Base-by-base conservation (phyloP, 345 rosid species). In the Brassica carinata region DNA sequence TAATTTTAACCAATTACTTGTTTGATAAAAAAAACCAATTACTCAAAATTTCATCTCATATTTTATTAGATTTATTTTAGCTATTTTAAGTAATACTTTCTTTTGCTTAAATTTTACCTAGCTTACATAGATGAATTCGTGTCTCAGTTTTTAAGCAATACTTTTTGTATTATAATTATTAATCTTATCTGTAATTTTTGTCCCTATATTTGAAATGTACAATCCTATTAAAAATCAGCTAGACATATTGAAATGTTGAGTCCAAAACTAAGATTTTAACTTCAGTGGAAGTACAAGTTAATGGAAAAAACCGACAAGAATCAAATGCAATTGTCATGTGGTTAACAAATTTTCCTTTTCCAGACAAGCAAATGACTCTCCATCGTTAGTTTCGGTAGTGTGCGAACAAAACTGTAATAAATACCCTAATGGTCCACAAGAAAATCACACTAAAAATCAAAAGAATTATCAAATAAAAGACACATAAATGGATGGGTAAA, bases 261-360 rank as follows among this genome's bases (percentile, higher is more conserved):
- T 19, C 26, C 15, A 19, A 19, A 65, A 75, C 29, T 36, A 67
- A 19, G 15, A 11, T 45, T 45, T 64, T 29, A 58, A 19, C 14
- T 58, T 58, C 30, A 27, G 48, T 29, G 19, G 27, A 40, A 51
- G 58, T 67, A n/a, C 4, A 33, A 53, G 7, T 19, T 19, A 26
- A 19, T 19, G 38, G 8, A 36, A 67, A 53, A 19, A 66, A 15
- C 3, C 2, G 72, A 34, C 66, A 66, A 75, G 15, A 67, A 36
- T 10, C 29, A 58, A 76, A 23, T 77, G 74, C 69, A 77, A 45
- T 61, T 61, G 17, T 70, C 81, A 70, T 70, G 36, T 62, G 70
- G 18, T 70, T 5, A 61, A 45, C 8, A 31, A 51, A 0, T 26
- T 59, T 76, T 17, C 74, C 51, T 19, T 77, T 69, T 17, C 55